Evolutionary conservation across 2,329 filamentous ascomycete species (phyloP), one percentile per base, ranked within the genome.

Genomic region (Colletotrichum orchidophilum): DNA sequence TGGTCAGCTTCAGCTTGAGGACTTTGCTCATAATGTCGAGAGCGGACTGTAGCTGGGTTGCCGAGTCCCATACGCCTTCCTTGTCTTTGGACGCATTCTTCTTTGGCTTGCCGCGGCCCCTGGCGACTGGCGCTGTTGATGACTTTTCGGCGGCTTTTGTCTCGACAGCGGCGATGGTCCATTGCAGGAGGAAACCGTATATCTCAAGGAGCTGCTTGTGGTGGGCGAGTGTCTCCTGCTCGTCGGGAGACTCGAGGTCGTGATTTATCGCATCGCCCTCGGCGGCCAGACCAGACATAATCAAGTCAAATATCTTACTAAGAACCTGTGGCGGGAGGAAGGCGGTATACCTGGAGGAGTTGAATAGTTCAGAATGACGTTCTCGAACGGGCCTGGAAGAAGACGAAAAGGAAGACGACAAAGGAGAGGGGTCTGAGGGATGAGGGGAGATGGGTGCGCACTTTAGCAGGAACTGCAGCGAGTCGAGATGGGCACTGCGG

Each of bases 1-100:
- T 95, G 75, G 93, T 90, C 60, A 99, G 87, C 83, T 97, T 98
- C 78, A 98, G 84, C 81, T 95, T 97, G 81, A 99, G 87, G 59
- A 97, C 95, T 81, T 97, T 98, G 84, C 94, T 96, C 94, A 99
- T 98, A 33, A 92, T 91, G 77, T 98, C 95, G 73, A 99, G 88
- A 1, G 96, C 95, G 12, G 90, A 91, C 81, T 98, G 94, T 29
- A 99, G 86, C 81, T 99, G 96, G 2, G 90, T 85, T 3, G 94
- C 92, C 70, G 95, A 96, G 82, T 99, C 96, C 95, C 96, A 98
- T 65, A 83, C 88, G 61, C 90, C 91, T 73, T 97, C 94, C 78
- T 93, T 95, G 75, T 83, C 79, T 62, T 77, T 78, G n/a, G 88
- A 81, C 70, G 92, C 90, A n/a, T 90, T 84, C 82, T 96, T 97